A percentile compares a stretch with the other conserved stretches of the same genome.
These are phyloP conservation scores for Elymus sibiricus DNA, from an alignment of 176 grass and related monocot genomes.

Conservation along the genomic window DNA sequence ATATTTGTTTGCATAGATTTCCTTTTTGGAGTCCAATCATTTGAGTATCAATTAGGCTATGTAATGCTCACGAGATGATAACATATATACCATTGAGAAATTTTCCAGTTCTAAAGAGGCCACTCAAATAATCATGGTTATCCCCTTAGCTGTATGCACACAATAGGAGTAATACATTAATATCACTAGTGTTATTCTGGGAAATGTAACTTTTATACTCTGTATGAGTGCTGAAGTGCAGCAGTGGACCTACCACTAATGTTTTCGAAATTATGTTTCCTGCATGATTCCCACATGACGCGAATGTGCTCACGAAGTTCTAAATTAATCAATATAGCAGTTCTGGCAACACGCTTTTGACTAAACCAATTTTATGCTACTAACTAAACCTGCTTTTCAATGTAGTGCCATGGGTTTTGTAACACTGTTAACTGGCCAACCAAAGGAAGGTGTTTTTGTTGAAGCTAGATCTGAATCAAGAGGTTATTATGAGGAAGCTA, in stretches of 20 bases:
- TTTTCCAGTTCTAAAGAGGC: too few species aligned
- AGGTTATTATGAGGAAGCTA: conserved; percentile 94
- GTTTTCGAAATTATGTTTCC: not conserved
- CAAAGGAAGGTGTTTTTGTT: conserved; percentile 87
- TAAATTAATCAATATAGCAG: conserved; percentile 9
- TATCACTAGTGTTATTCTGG: not conserved
- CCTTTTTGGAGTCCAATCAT: not conserved
- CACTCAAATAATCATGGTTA: not conserved
- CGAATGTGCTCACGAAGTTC: not conserved
- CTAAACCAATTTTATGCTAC: conserved; percentile 4
- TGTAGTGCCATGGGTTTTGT: conserved; percentile 89
- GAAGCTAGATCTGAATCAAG: conserved; percentile 89
- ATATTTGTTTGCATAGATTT: not conserved
- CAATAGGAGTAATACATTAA: not conserved
- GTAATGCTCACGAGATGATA: not conserved
- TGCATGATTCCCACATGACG: not conserved
- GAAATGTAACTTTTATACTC: not conserved
- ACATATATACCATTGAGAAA: not conserved
- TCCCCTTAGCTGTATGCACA: not conserved
- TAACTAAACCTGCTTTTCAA: conserved; percentile 31
- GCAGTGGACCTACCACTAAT: not conserved
- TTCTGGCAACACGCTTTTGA: not conserved
- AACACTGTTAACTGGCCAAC: conserved; percentile 78
- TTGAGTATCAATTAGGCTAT: conserved; percentile 10
- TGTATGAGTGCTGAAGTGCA: not conserved